Evolutionary conservation across 176 grass and related monocot species (phyloP), one percentile per base, ranked within the genome.

Genomic region (Triticum monococcum): DNA sequence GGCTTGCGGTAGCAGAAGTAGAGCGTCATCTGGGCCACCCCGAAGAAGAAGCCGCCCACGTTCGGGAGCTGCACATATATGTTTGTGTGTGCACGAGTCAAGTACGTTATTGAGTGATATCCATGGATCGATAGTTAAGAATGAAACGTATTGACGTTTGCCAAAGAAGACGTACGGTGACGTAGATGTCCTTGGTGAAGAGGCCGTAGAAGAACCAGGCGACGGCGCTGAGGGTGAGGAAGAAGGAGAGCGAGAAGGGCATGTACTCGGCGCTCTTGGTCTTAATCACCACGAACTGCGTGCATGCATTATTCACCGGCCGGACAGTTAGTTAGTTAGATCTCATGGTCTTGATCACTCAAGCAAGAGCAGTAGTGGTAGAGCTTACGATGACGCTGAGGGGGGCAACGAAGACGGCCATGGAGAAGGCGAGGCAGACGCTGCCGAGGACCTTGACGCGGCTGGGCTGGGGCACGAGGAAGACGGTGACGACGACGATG

Each of bases 241-340:
- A 97, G 78, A 87, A 85, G 74, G 96, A 95, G 12, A 95, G 96
- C 20, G 83, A 84, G 63, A 95, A 91, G 37, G 96, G 96, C 96
- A 98, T 94, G 93, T 89, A 98, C 88, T 98, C 96, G 0, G 92
- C 93, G 48, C 96, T 98, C 84, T 89, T 98, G 1, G 91, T 98
- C 57, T 79, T 87, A 41, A 98, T 89, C 77, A 98, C 96, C 37
- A 93, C 93, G 10, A 83, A 70, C 96, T 98, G 95, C 36, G 59
- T 35, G 8, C 7, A 36, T 18, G 16, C 5, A 67, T 24, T 11
- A 61, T 50, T 50, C 14, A 50, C 46, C 46, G 46, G 46, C 46
- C 46, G 13, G 62, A 24, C 5, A 8, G 12, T 31, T 14, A 65
- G 25, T 26, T 48, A 23, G 11, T 22, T 62, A 13, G 57, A n/a